These are phyloP conservation scores for Starmera caribaea DNA, from an alignment of 805 yeast species.

Conservation along the genomic window DNA sequence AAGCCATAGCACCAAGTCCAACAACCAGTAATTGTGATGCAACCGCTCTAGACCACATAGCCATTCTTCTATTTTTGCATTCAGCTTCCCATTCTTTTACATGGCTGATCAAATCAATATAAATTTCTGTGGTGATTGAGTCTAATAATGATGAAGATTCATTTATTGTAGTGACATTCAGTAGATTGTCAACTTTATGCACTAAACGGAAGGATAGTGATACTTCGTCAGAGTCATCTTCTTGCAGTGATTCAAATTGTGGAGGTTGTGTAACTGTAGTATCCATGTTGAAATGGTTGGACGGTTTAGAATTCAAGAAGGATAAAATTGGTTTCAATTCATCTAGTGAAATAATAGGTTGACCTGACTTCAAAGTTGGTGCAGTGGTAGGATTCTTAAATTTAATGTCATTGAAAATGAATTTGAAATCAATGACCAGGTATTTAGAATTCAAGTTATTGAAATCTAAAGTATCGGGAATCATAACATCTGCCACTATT, in stretches of 20 bases:
- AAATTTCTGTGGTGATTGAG: constrained; percentile 42
- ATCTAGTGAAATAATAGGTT: constrained; percentile 47
- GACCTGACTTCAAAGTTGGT: constrained; percentile 42
- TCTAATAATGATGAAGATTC: constrained; percentile 38
- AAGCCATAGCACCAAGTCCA: constrained; percentile 53
- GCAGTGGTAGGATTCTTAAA: constrained; percentile 41
- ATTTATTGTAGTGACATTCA: constrained; percentile 26
- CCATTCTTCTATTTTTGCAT: constrained; percentile 34
- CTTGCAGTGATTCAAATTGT: constrained; percentile 18
- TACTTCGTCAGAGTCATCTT: constrained; percentile 18
- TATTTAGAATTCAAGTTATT: constrained; percentile 29
- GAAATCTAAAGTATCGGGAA: constrained; percentile 41
- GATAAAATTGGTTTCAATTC: constrained; percentile 54
- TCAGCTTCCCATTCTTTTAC: constrained; percentile 43
- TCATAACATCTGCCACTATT: constrained; percentile 59
- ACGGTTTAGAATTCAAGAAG: constrained; percentile 40
- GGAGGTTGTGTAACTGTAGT: too few relatives aligned
- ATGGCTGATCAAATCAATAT: constrained; percentile 44
- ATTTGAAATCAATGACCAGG: constrained; percentile 56
- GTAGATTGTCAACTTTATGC: constrained; percentile 34
- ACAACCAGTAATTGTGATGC: constrained; percentile 48
- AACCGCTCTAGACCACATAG: constrained; percentile 48
- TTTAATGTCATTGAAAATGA: constrained; percentile 52
- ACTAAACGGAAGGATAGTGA: constrained; percentile 33
- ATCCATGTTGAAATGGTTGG: too few relatives aligned